A percentile compares a stretch with the other conserved stretches of the same genome.
These are phyloP conservation scores for Ceratobasidium theobromae DNA, from an alignment of 1,284 basidiomycete species.

Conservation along the genomic window DNA sequence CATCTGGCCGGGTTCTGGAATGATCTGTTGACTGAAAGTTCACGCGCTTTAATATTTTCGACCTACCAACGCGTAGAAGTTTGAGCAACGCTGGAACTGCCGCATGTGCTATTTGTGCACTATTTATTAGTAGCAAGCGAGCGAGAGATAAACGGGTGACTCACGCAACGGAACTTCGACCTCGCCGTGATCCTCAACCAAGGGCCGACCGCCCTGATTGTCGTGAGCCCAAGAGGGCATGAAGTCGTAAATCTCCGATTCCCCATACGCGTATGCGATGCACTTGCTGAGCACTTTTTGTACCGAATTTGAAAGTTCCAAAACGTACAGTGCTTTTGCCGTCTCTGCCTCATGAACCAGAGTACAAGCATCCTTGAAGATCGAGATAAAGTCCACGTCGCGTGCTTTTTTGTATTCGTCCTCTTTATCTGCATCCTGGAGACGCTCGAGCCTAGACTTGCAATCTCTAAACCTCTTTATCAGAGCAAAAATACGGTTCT, in stretches of 20 bases:
- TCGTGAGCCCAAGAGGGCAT: constrained; percentile 15
- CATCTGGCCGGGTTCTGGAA: too few relatives aligned
- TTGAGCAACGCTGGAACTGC: not conserved
- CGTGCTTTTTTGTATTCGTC: too few relatives aligned
- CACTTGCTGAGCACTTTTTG: not conserved
- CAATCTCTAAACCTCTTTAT: too few relatives aligned
- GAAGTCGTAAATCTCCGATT: not conserved
- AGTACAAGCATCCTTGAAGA: not conserved
- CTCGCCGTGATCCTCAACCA: not conserved
- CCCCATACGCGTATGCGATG: not conserved
- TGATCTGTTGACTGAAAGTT: too few relatives aligned
- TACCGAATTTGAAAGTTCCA: not conserved
- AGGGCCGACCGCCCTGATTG: not conserved
- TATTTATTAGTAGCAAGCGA: not conserved
- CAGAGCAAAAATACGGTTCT: too few relatives aligned
- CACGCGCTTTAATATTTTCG: too few relatives aligned
- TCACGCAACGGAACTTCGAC: not conserved
- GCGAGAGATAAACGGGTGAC: not conserved
- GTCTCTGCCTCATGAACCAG: not conserved
- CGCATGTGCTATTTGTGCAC: not conserved
- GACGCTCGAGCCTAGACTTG: too few relatives aligned
- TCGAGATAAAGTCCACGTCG: not conserved
- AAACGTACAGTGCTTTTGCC: not conserved
- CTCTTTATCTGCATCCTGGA: too few relatives aligned
- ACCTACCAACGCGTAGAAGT: not conserved